Conservation (phyloP, 371 early-diverging fungal genomes). For the Rhizopus delemar region DNA sequence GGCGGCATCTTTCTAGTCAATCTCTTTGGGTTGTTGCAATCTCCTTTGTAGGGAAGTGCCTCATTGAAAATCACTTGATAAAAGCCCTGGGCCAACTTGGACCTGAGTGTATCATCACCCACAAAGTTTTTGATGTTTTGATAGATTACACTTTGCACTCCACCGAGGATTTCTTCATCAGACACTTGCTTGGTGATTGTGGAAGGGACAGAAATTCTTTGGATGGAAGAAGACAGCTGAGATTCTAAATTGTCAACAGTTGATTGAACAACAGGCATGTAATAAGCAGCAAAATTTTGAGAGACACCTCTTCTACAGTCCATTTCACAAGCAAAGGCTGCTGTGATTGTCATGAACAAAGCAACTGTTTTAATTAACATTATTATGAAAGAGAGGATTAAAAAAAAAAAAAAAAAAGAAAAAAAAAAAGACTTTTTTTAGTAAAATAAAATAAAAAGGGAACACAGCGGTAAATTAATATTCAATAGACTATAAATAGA, state of each 20-base stretch:
- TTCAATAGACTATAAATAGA: constrained; percentile 9
- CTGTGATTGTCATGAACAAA: constrained; percentile 11
- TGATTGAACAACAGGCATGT: constrained; percentile 38
- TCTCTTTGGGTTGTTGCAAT: constrained; percentile 60
- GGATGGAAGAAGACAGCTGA: constrained; percentile 31
- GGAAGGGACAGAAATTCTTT: constrained; percentile 28
- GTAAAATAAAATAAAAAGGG: neutral
- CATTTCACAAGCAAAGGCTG: constrained; percentile 55
- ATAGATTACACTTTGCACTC: constrained; percentile 23
- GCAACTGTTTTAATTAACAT: constrained; percentile 14
- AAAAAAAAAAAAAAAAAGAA: constrained; percentile 3
- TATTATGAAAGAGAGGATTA: constrained; percentile 1
- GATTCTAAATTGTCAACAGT: constrained; percentile 31
- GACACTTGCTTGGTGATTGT: constrained; percentile 33
- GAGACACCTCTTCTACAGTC: constrained; percentile 59
- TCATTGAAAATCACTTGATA: constrained; percentile 57
- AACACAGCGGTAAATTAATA: constrained; percentile 7
- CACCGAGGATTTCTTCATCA: constrained; percentile 35
- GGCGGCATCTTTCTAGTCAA: constrained; percentile 57
- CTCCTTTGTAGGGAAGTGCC: constrained; percentile 61
- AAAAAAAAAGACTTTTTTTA: constrained; percentile 7
- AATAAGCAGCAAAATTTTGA: constrained; percentile 53
- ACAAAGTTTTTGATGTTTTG: constrained; percentile 25
- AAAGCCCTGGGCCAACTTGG: constrained; percentile 40
- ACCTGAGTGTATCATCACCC: constrained; percentile 20